A percentile compares a stretch with the other conserved stretches of the same genome.
Evolutionary conservation across 106 monocot species (phyloP).

Genomic region (Agapanthus africanus): DNA sequence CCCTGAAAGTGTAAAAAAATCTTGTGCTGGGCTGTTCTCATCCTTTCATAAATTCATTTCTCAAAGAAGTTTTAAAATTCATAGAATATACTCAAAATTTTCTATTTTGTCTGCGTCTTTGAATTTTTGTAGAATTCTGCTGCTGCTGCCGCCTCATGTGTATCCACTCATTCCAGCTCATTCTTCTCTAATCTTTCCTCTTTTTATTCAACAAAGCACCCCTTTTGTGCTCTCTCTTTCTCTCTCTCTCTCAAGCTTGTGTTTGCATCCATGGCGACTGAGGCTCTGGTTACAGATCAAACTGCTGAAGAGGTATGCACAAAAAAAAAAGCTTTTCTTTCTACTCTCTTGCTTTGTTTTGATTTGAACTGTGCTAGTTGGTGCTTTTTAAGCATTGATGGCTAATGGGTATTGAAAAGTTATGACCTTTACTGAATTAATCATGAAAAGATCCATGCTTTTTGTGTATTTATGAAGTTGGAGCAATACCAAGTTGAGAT

Average conservation of each 20-base stretch:
- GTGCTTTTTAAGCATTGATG: constrained; percentile 1
- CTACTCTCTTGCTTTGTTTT: not conserved
- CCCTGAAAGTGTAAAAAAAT: too few species aligned
- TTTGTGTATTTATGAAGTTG: not conserved
- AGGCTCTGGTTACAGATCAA: not conserved
- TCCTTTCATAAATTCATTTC: too few species aligned
- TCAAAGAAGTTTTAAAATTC: too few species aligned
- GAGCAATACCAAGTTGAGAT: not conserved
- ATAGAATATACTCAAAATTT: not conserved
- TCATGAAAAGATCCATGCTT: not conserved
- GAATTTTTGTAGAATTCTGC: not conserved
- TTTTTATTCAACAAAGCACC: not conserved
- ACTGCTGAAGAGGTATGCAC: not conserved
- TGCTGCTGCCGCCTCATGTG: not conserved
- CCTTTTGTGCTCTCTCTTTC: not conserved
- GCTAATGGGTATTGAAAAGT: not conserved
- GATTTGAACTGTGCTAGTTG: not conserved
- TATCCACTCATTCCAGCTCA: not conserved
- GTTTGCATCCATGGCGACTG: constrained; percentile 4
- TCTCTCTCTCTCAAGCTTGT: not conserved
- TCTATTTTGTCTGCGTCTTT: not conserved
- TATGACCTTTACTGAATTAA: not conserved
- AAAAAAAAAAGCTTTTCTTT: not conserved
- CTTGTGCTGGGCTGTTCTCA: too few species aligned
- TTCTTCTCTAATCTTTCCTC: not conserved